Percentiles rank a stretch among this genome's conserved stretches.
phyloP scores from a whole-genome alignment of 208 protist genomes.

The Leishmania major region DNA sequence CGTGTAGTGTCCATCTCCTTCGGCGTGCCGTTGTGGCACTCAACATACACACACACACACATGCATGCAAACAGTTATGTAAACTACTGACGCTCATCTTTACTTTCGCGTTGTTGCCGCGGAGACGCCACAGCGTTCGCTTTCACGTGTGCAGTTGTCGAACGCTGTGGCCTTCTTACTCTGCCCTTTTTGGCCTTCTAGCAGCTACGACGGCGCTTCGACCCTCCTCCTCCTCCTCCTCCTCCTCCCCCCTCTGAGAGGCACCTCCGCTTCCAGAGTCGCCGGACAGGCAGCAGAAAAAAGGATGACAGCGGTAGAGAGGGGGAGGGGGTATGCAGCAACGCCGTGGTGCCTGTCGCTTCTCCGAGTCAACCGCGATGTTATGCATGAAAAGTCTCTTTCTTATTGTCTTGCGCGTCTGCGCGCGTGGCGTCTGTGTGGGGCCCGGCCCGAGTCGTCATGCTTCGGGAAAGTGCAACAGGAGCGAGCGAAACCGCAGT shows the following conservation, averaged over 20 bases:
- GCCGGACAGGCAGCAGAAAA: too few relatives aligned
- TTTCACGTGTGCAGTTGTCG: background rate
- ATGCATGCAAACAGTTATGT: background rate
- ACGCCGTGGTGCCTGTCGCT: too few relatives aligned
- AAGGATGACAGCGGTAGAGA: too few relatives aligned
- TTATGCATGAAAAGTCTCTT: too few relatives aligned
- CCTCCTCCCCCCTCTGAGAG: background rate
- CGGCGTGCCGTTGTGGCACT: background rate
- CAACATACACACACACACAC: background rate
- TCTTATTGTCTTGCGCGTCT: too few relatives aligned
- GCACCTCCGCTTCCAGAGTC: background rate
- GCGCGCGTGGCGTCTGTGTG: too few relatives aligned
- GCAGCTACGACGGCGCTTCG: background rate
- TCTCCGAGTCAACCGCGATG: too few relatives aligned
- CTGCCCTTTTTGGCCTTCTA: background rate
- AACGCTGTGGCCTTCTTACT: background rate
- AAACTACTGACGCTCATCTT: background rate
- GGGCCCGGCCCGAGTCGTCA: background rate
- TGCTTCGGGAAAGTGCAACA: background rate
- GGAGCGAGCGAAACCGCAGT: background rate
- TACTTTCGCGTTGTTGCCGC: background rate
- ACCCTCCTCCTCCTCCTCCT: background rate
- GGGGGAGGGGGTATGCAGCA: too few relatives aligned
- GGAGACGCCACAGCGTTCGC: background rate
- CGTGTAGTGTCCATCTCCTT: background rate